Evolutionary conservation across 1,284 basidiomycete species (phyloP), one percentile per base, ranked within the genome.

Genomic region (Rhizoctonia solani): DNA sequence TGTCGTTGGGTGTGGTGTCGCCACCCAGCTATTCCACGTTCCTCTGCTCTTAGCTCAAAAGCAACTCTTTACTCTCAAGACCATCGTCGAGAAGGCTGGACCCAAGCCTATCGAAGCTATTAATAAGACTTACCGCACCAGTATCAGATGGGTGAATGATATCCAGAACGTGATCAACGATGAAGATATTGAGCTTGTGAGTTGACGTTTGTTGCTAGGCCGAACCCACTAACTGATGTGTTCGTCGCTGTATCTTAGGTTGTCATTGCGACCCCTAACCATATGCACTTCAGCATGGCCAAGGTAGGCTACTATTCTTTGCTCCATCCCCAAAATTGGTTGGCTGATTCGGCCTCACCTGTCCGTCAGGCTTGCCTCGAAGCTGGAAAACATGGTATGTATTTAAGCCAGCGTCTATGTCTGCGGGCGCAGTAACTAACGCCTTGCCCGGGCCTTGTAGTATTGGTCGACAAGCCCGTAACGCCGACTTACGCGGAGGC

Each of bases 251-350:
- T 4, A n/a, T 25, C 39, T 2, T 39, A 65, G 59, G 59, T 65
- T 39, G 49, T 65, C 23, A 65, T 65, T 21, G 59, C 59, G 8
- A 65, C 59, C 14, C 59, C 59, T n/a, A 65, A 65, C 39, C 37
- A 65, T 49, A 19, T 65, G 49, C 59, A 65, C n/a, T 65, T 65
- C n/a, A 32, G 25, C 27, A 65, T 65, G 59, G 59, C 59, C 37
- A 65, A 65, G 49, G 59, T 53, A 27, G 42, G 59, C 8, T 50
- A 6, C 49, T 32, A 41, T 42, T 23, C n/a, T 27, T 29, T 50
- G n/a, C 16, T 34, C 16, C 50, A 53, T 29, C 3, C 14, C 30
- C 27, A 13, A 16, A n/a, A 53, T 13, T 30, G 32, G 30, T 53
- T 53, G 9, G 27, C 50, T 29, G 21, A 53, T 29, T 13, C 23